Conservation (phyloP, 2,329 filamentous ascomycete species). For the Lasiodiplodia citricola region DNA sequence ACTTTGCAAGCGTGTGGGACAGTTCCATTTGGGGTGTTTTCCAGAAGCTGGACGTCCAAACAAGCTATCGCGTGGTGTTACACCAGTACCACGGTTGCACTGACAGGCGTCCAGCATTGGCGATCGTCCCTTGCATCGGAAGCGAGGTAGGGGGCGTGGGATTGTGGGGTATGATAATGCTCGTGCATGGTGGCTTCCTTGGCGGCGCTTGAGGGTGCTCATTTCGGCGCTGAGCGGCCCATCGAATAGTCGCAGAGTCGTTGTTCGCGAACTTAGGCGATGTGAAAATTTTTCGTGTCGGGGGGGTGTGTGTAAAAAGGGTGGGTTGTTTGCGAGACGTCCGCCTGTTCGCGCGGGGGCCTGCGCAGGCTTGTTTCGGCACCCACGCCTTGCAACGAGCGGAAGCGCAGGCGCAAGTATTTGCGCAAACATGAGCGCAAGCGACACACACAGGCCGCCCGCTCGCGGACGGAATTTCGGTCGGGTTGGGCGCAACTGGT, state of each 20-base stretch:
- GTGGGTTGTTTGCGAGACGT: not conserved
- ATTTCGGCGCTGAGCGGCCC: no score
- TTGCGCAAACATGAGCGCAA: no score
- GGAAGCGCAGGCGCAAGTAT: no score
- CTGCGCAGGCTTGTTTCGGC: no score
- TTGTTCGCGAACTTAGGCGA: not conserved
- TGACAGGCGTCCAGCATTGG: not conserved
- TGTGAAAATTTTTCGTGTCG: not conserved
- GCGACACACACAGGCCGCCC: no score
- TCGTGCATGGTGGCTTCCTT: not conserved
- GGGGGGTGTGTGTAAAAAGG: not conserved
- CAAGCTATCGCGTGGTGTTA: not conserved
- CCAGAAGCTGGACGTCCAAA: not conserved
- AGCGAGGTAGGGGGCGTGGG: not conserved
- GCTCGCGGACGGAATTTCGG: no score
- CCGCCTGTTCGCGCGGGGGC: no score
- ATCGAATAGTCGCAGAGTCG: not conserved
- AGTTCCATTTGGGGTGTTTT: not conserved
- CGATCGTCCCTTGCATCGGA: not conserved
- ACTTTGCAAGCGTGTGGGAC: no score
- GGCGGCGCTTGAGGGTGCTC: not conserved
- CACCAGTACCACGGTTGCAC: not conserved
- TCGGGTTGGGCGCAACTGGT: no score
- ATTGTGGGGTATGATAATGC: not conserved
- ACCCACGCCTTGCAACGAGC: no score